Percentiles rank a stretch among this genome's conserved stretches.
Conservation (phyloP, 495 filamentous ascomycete species). For the Talaromyces proteolyticus region DNA sequence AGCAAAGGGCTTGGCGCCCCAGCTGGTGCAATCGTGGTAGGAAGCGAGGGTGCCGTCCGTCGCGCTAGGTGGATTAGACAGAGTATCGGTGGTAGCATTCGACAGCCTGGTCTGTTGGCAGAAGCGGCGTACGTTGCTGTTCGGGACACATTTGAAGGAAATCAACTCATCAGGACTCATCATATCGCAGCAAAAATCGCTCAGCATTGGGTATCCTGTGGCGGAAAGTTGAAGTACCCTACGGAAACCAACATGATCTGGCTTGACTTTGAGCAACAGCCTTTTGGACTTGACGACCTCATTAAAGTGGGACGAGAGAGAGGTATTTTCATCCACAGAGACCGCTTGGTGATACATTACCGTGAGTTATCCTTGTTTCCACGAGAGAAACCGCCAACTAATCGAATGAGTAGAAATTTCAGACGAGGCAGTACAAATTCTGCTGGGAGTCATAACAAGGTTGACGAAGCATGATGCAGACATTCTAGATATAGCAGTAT, state of each 20-base stretch:
- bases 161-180: constrained; percentile 57
- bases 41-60: neutral
- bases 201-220: constrained; percentile 51
- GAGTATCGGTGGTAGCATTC: constrained; percentile 10
- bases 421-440: too few species aligned
- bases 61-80: constrained; percentile 9
- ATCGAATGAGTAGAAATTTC: too few species aligned
- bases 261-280: constrained; percentile 61
- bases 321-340: constrained; percentile 29
- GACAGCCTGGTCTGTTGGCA: constrained; percentile 36
- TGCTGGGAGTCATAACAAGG: too few species aligned
- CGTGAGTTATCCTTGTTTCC: too few species aligned
- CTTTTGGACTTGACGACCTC: constrained; percentile 35
- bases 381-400: too few species aligned
- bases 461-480: too few species aligned
- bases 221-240: constrained; percentile 35
- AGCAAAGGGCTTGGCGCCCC: constrained; percentile 14
- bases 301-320: constrained; percentile 28
- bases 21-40: constrained; percentile 8
- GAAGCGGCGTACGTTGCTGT: constrained; percentile 39
- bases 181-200: constrained; percentile 57
- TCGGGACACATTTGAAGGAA: constrained; percentile 59
- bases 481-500: too few species aligned
- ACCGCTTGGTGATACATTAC: constrained; percentile 37
- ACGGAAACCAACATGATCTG: constrained; percentile 91